Evolutionary conservation across 176 grass and related monocot genomes (phyloP).

Genomic region (Bonia amplexicaulis): DNA sequence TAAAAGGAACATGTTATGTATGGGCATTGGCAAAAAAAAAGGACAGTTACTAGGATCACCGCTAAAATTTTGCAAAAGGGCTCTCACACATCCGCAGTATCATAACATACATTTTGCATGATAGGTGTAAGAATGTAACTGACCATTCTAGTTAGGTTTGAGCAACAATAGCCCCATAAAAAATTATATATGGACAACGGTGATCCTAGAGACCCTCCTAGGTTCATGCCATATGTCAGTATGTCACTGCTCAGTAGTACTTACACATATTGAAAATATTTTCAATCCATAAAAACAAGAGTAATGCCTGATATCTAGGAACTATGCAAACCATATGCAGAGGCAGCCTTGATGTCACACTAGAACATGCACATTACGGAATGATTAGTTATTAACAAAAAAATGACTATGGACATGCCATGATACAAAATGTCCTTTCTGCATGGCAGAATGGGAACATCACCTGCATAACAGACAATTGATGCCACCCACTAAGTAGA

Average conservation of each 20-base stretch:
- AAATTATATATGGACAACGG: not conserved
- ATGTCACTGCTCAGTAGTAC: not conserved
- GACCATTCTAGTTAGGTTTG: not conserved
- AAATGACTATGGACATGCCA: not conserved
- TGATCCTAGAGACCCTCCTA: not conserved
- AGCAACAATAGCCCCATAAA: not conserved
- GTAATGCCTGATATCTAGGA: not conserved
- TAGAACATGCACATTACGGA: not conserved
- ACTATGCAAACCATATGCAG: not conserved
- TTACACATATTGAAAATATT: not conserved
- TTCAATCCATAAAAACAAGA: not conserved
- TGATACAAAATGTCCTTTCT: not conserved
- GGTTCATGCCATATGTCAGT: not conserved
- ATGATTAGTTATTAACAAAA: not conserved
- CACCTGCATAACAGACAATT: not conserved
- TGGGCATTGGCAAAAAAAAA: not conserved
- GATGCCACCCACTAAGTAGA: not conserved
- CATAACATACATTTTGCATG: not conserved
- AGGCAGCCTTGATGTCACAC: not conserved
- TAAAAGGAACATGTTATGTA: not conserved
- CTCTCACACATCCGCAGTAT: not conserved
- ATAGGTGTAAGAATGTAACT: not conserved
- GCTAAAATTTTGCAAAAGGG: not conserved
- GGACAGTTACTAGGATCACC: not conserved
- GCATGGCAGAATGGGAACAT: not conserved